Base-by-base conservation (phyloP, 2,329 filamentous ascomycete genomes). In the Hypoxylon rubiginosum region DNA sequence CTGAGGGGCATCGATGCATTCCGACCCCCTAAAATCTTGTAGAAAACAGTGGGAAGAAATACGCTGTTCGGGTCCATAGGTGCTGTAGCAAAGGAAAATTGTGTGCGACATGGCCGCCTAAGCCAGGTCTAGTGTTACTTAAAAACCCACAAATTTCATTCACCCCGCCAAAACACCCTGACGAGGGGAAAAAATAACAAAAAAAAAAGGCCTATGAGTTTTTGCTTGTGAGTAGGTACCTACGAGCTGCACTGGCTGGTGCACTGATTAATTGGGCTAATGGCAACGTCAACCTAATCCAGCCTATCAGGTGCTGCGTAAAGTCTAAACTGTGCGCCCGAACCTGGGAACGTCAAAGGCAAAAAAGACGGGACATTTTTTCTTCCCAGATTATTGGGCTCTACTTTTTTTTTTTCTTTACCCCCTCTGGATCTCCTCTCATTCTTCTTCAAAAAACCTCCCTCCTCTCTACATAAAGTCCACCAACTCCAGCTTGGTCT, bases 401-500 rank as follows among this genome's bases (percentile, higher is more conserved):
- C 52, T 64, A 55, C 60, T 60, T 59, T 58, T 62, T 64, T 57
- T 64, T 58, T 49, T n/a, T n/a, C 39, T 45, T 39, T 58, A 61
- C 64, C 67, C 58, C 64, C 64, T 66, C 62, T 66, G 34, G 21
- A 66, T 55, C 56, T 62, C 56, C 56, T 59, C 48, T 49, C 58
- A 26, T 28, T 58, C 58, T 58, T 67, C 49, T 28, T 43, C n/a
- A n/a, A n/a, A n/a, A 69, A 62, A n/a, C 48, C 56, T 61, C 51
- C 58, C 58, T 52, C 62, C 52, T 32, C 24, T 66, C 62, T 61
- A 60, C 57, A 67, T 60, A 60, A 46, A 70, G 71, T 74, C 73
- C 72, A 73, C 72, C 71, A 71, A 66, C 72, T 66, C 64, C 69
- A 64, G 61, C 58, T 60, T 60, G 70, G 70, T 75, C 71, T 73